phyloP scores from a whole-genome alignment of 306 rosid species.

The Dryas alaskensis region DNA sequence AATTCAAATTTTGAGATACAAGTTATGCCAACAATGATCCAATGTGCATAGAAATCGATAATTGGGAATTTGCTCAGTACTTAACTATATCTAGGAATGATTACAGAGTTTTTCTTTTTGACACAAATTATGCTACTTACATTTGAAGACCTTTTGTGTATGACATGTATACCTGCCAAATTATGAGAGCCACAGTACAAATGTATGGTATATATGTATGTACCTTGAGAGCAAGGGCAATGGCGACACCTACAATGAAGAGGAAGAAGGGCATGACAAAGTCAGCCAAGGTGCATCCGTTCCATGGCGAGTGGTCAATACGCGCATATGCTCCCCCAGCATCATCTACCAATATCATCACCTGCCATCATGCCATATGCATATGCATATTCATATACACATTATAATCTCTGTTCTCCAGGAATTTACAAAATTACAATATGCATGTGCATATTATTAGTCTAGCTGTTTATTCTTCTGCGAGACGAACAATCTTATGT shows the following conservation, averaged over 20 bases:
- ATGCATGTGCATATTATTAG: no score
- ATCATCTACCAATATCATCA: constrained; percentile 85
- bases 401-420: no score
- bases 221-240: constrained; percentile 90
- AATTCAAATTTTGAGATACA: not conserved
- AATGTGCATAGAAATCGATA: not conserved
- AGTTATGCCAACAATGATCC: not conserved
- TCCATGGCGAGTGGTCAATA: constrained; percentile 93
- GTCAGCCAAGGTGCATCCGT: constrained; percentile 89
- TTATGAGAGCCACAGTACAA: no score
- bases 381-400: no score
- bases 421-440: no score
- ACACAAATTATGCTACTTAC: no score
- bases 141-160: no score
- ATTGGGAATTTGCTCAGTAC: not conserved
- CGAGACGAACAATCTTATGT: no score
- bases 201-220: not conserved
- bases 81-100: not conserved
- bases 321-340: constrained; percentile 75
- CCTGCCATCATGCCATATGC: constrained; percentile 27
- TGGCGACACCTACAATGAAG: constrained; percentile 86
- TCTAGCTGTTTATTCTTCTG: no score
- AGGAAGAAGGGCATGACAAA: constrained; percentile 96
- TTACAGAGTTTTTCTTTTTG: no score
- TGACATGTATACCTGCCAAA: no score